These are phyloP conservation scores for Cornus florida DNA, from an alignment of 148 eudicot species.

Conservation along the genomic window DNA sequence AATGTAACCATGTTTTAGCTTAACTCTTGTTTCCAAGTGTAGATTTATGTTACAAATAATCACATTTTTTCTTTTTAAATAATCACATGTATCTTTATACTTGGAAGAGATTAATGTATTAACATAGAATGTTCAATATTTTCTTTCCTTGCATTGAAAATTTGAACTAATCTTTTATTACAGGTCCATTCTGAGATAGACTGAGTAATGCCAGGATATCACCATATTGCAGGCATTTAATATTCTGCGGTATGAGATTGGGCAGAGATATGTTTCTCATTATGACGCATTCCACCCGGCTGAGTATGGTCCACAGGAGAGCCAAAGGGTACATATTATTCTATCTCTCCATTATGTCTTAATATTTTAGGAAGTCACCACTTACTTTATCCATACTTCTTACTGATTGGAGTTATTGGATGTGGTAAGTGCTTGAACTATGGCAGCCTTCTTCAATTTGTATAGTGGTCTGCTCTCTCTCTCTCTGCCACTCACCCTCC, in stretches of 20 bases:
- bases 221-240: constrained; percentile 70
- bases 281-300: constrained; percentile 73
- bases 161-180: constrained; percentile 27
- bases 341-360: neutral
- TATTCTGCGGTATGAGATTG: constrained; percentile 61
- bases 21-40: neutral
- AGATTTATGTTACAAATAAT: neutral
- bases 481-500: neutral
- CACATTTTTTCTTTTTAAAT: neutral
- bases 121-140: neutral
- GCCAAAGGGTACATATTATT: constrained; percentile 63
- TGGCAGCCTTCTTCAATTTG: neutral
- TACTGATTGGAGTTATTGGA: neutral
- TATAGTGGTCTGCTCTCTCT: neutral
- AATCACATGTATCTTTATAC: neutral
- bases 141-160: constrained; percentile 17
- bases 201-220: constrained; percentile 35
- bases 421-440: neutral
- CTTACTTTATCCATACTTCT: neutral
- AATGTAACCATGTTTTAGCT: neutral
- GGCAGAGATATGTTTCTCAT: constrained; percentile 73
- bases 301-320: constrained; percentile 73
- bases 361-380: neutral
- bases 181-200: constrained; percentile 30
- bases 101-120: neutral